Evolutionary conservation across 2,329 filamentous ascomycete species (phyloP).

Genomic region (Trichoderma koningiopsis): DNA sequence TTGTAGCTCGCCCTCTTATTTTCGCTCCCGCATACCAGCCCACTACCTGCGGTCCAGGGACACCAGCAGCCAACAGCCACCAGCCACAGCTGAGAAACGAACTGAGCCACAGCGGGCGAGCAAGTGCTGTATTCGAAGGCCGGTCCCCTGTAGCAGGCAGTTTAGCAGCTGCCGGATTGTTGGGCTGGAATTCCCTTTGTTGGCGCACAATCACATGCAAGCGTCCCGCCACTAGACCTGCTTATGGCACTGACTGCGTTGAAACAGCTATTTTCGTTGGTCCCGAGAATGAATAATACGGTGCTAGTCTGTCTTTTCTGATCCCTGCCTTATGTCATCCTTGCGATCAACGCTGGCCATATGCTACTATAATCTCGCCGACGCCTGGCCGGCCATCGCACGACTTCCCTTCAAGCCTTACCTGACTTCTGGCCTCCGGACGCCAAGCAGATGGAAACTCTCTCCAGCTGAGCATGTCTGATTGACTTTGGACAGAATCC

Average conservation of each 20-base stretch:
- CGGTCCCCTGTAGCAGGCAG: not conserved
- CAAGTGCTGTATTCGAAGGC: not conserved
- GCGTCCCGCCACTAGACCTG: conserved; percentile 5
- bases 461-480: not conserved
- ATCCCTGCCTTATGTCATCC: conserved; percentile 28
- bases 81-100: conserved; percentile 7
- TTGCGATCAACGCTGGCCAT: conserved; percentile 14
- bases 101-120: conserved; percentile 18
- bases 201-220: conserved; percentile 25
- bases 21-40: not conserved
- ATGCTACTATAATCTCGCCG: conserved; percentile 8
- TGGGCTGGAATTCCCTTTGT: not conserved
- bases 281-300: not conserved
- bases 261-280: not conserved
- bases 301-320: not conserved
- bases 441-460: conserved; percentile 9
- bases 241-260: not conserved
- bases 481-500: not conserved
- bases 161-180: conserved; percentile 2
- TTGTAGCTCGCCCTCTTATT: not conserved
- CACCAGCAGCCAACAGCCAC: not conserved
- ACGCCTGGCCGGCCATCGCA: not conserved
- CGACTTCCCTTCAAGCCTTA: not conserved
- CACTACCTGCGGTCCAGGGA: not conserved
- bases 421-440: not conserved